These are phyloP conservation scores for Darksidea phi DNA, from an alignment of 495 filamentous ascomycete genomes.

Conservation along the genomic window DNA sequence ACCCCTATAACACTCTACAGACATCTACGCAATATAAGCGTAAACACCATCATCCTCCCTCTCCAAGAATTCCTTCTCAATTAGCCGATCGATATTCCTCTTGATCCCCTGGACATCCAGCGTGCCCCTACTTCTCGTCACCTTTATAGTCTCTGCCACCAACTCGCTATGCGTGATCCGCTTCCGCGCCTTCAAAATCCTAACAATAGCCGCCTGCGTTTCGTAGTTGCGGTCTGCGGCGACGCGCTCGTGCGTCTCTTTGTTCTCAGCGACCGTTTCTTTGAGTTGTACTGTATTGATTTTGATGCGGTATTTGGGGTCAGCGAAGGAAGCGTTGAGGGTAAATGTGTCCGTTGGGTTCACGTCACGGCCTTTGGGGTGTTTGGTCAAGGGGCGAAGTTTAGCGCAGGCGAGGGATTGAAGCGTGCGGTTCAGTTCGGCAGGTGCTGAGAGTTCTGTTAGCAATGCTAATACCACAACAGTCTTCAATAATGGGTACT, in stretches of 20 bases:
- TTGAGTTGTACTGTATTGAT: slow-evolving; percentile 98
- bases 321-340: slow-evolving; percentile 71
- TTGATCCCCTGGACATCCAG: slow-evolving; percentile 87
- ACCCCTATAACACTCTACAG: background rate
- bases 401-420: slow-evolving; percentile 92
- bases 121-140: slow-evolving; percentile 78
- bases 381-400: slow-evolving; percentile 80
- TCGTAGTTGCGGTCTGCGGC: slow-evolving; percentile 88
- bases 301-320: slow-evolving; percentile 88
- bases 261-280: slow-evolving; percentile 88
- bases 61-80: slow-evolving; percentile 96
- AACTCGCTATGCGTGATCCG: slow-evolving; percentile 78
- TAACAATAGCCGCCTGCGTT: slow-evolving; percentile 93
- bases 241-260: slow-evolving; percentile 86
- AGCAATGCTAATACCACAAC: background rate
- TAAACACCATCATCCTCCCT: slow-evolving; percentile 74
- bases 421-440: slow-evolving; percentile 81
- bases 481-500: slow-evolving; percentile 34
- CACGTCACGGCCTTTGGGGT: slow-evolving; percentile 81
- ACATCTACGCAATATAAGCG: slow-evolving; percentile 70
- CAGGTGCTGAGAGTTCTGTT: slow-evolving; percentile 54
- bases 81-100: slow-evolving; percentile 96
- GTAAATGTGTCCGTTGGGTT: slow-evolving; percentile 72
- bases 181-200: slow-evolving; percentile 96
- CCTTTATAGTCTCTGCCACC: slow-evolving; percentile 81